Conservation (phyloP, 441 rosid species). For the Melastoma candidum region DNA sequence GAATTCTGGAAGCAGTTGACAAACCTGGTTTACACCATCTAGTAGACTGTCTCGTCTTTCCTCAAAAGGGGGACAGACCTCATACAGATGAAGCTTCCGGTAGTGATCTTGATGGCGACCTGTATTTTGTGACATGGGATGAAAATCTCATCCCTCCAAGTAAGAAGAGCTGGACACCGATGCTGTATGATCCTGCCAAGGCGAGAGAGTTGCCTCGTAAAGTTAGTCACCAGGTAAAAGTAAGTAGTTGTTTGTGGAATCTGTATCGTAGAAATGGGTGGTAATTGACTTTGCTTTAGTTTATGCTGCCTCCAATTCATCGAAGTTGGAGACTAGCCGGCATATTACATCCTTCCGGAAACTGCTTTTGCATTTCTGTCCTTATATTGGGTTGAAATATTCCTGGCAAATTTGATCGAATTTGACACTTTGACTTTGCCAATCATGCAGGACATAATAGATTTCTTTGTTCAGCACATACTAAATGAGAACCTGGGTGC, state of each 20-base stretch:
- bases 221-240: slow-evolving; percentile 55
- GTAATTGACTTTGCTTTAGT: background rate
- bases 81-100: slow-evolving; percentile 96
- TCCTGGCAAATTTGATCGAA: background rate
- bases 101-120: slow-evolving; percentile 94
- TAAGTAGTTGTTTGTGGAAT: background rate
- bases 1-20: too few relatives aligned
- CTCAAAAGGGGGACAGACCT: slow-evolving; percentile 88
- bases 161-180: slow-evolving; percentile 58
- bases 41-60: slow-evolving; percentile 75
- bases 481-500: slow-evolving; percentile 60
- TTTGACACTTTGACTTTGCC: background rate
- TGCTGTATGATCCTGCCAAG: slow-evolving; percentile 54
- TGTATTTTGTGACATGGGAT: slow-evolving; percentile 91
- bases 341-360: background rate
- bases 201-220: slow-evolving; percentile 22
- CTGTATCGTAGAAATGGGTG: too few relatives aligned
- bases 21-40: slow-evolving; percentile 58
- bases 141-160: slow-evolving; percentile 74
- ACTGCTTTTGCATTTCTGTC: background rate
- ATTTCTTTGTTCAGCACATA: slow-evolving; percentile 65
- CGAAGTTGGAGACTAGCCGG: background rate
- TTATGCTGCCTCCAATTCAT: background rate
- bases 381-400: too few relatives aligned
- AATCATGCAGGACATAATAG: slow-evolving; percentile 57